A percentile compares a stretch with the other conserved stretches of the same genome.
Conservation (phyloP, 2,329 filamentous ascomycete genomes). For the Neonectria coccinea region DNA sequence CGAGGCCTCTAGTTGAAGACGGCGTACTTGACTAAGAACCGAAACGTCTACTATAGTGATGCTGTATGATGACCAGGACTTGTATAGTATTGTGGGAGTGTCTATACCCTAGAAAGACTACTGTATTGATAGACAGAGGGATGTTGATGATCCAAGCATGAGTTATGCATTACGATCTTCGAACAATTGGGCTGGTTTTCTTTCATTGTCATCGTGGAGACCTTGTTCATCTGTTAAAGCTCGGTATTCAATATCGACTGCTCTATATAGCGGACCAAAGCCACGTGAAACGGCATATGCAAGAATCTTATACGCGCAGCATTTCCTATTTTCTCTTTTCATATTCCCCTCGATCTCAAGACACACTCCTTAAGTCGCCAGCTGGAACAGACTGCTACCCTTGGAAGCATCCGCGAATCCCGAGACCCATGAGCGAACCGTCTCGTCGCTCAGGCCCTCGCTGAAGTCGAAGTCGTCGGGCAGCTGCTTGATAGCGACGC, state of each 20-base stretch:
- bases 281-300: neutral
- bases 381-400: conserved; percentile 42
- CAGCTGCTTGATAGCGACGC: conserved; percentile 68
- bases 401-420: conserved; percentile 27
- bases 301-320: conserved; percentile 14
- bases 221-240: neutral
- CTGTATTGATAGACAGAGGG: conserved; percentile 19
- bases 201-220: neutral
- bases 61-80: conserved; percentile 38
- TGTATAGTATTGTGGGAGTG: conserved; percentile 43
- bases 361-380: conserved; percentile 12
- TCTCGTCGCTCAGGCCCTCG: conserved; percentile 52
- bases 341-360: neutral
- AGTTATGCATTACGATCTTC: neutral
- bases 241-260: conserved; percentile 2
- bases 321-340: neutral
- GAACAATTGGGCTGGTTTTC: no score
- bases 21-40: conserved; percentile 6
- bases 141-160: neutral
- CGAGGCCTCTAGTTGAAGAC: conserved; percentile 23
- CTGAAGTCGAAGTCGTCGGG: conserved; percentile 56
- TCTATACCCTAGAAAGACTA: conserved; percentile 29
- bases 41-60: conserved; percentile 3
- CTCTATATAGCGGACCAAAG: neutral
- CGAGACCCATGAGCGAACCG: conserved; percentile 52